Evolutionary conservation across 768 basidiomycete genomes (phyloP).

Genomic region (Trametes gibbosa): DNA sequence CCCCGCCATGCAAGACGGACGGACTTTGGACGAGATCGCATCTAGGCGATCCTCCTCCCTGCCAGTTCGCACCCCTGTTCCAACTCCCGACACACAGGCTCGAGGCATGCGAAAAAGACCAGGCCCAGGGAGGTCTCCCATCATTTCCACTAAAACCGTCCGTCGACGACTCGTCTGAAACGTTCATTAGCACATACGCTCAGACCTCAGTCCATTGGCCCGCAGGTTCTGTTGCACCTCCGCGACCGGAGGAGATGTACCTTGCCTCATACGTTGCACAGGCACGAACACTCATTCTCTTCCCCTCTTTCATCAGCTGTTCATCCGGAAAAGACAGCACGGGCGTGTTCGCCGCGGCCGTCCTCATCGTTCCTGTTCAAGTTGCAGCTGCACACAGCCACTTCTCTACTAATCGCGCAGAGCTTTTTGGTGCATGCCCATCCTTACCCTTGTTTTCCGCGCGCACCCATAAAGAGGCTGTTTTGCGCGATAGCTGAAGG

Average conservation of each 20-base stretch:
- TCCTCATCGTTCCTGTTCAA: constrained; percentile 31
- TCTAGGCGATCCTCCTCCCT: not conserved
- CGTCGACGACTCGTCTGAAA: constrained; percentile 22
- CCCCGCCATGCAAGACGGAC: constrained; percentile 25
- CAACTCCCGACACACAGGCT: constrained; percentile 26
- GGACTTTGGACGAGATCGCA: constrained; percentile 27
- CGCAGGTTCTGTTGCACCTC: constrained; percentile 36
- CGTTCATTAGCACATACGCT: constrained; percentile 31
- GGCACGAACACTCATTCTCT: constrained; percentile 27
- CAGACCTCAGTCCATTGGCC: too few relatives aligned
- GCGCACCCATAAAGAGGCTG: constrained; percentile 32
- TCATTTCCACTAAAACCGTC: not conserved
- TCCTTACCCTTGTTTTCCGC: constrained; percentile 29
- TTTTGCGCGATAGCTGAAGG: constrained; percentile 34
- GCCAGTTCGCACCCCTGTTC: too few relatives aligned
- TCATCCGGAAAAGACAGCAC: constrained; percentile 46
- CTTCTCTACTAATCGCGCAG: not conserved
- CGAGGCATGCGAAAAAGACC: constrained; percentile 29
- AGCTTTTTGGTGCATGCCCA: constrained; percentile 41
- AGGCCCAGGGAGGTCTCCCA: constrained; percentile 24
- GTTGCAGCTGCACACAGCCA: not conserved
- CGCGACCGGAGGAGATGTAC: constrained; percentile 37
- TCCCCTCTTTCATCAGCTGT: not conserved
- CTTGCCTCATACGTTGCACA: constrained; percentile 44
- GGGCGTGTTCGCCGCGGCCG: constrained; percentile 36